Evolutionary conservation across 164 flowering plant species (phyloP).

Genomic region (Annona squamosa): DNA sequence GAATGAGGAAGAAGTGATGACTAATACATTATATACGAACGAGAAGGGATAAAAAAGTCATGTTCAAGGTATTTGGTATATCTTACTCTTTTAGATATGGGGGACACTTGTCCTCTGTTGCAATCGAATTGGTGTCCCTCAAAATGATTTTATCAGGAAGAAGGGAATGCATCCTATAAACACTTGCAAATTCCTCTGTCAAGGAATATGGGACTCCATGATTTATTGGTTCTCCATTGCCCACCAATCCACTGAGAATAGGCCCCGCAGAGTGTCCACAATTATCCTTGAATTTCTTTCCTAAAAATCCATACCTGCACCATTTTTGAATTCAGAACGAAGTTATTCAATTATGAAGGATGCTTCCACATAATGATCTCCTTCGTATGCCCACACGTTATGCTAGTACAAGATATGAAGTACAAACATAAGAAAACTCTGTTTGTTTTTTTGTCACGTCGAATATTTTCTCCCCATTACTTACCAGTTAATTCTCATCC

Average conservation of each 20-base stretch:
- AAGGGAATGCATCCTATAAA: not conserved
- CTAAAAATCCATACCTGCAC: slow-evolving; percentile 48
- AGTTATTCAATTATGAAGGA: too few relatives aligned
- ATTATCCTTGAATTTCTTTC: slow-evolving; percentile 12
- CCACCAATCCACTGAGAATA: slow-evolving; percentile 37
- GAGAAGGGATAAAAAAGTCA: too few relatives aligned
- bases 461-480: not conserved
- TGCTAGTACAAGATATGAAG: too few relatives aligned
- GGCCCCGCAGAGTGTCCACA: slow-evolving; percentile 12
- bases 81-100: not conserved
- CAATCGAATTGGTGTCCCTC: not conserved
- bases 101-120: not conserved
- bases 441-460: not conserved
- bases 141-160: not conserved
- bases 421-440: too few relatives aligned
- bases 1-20: too few relatives aligned
- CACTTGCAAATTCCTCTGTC: slow-evolving; percentile 40
- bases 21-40: too few relatives aligned
- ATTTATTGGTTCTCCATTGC: slow-evolving; percentile 30
- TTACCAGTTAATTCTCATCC: slow-evolving; percentile 29
- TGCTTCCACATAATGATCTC: too few relatives aligned
- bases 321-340: not conserved
- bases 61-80: too few relatives aligned
- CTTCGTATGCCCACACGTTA: too few relatives aligned
- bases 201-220: slow-evolving; percentile 52